Base-by-base conservation (phyloP, 2,329 filamentous ascomycete genomes). In the Ramichloridium luteum region DNA sequence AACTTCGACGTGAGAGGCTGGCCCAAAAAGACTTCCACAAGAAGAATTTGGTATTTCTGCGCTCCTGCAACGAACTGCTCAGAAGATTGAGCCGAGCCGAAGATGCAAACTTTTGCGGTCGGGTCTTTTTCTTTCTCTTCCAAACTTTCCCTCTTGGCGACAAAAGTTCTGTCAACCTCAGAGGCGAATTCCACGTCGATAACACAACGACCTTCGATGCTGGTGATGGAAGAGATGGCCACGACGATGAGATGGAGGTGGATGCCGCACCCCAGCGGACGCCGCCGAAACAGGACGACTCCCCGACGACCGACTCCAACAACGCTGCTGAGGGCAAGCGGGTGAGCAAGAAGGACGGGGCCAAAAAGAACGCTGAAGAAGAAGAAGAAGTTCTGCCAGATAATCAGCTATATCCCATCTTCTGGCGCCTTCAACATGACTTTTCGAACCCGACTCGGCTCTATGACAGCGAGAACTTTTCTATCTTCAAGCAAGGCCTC, bases 111-210 rank as follows among this genome's bases (percentile, higher is more conserved):
- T 98, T 99, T 54, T 98, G 90, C 51, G 90, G 90, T 11, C 74
- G 90, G 23, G 90, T 99, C 15, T 96, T 96, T 57, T 94, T 98
- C 42, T 99, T 94, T 57, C 74, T 98, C 53, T 98, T 96, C 57
- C 90, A 98, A 56, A 93, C 85, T 55, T 96, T 98, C 50, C 90
- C 90, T 1, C 67, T 98, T 0, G 88, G 88, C 17, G 92, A 98
- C 58, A 90, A 88, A 54, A 96, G 90, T 54, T 94, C 90, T 1
- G 90, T 98, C 30, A 99, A 99, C 51, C 67, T 96, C 23, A 74
- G 90, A 31, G 90, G 90, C 45, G 88, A 96, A 60, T 99, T 90
- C 46, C 90, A 99, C 50, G 74, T 81, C 15, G 90, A 96, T 49
- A 99, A 98, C 63, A 73, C 86, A 34, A 98, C 92, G 1, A 75